Conservation (phyloP, 768 basidiomycete genomes). For the Russula brevipes region DNA sequence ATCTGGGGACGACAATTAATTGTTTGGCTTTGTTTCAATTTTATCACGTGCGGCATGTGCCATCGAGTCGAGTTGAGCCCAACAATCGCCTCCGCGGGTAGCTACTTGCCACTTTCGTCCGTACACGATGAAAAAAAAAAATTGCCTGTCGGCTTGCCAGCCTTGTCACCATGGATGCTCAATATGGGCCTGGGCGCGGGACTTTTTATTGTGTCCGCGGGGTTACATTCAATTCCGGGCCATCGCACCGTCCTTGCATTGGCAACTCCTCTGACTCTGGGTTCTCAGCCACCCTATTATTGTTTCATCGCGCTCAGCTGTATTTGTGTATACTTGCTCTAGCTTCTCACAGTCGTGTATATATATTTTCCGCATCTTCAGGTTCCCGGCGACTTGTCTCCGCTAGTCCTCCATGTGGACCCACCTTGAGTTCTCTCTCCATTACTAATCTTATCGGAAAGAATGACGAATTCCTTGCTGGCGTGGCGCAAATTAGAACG, state of each 20-base stretch:
- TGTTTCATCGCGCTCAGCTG: not conserved
- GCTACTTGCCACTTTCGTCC: not conserved
- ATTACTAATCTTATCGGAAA: not conserved
- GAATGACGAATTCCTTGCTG: not conserved
- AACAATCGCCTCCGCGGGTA: not conserved
- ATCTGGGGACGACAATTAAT: not conserved
- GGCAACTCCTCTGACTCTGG: not conserved
- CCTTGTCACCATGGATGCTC: not conserved
- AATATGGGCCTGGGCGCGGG: not conserved
- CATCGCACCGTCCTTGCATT: not conserved
- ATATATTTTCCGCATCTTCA: not conserved
- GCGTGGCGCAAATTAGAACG: constrained; percentile 16
- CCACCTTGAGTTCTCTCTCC: constrained; percentile 2
- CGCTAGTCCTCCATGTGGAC: not conserved
- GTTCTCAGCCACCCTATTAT: not conserved
- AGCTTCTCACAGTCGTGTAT: not conserved
- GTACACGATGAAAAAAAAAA: not conserved
- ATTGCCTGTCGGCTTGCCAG: not conserved
- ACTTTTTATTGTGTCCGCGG: not conserved
- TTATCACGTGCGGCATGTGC: not conserved
- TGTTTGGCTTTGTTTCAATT: not conserved
- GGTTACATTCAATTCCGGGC: not conserved
- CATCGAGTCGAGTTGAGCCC: too few relatives aligned
- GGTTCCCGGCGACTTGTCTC: constrained; percentile 8
- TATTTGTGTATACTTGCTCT: not conserved